These are phyloP conservation scores for Colletotrichum theobromicola DNA, from an alignment of 2,329 filamentous ascomycete species.

Conservation along the genomic window DNA sequence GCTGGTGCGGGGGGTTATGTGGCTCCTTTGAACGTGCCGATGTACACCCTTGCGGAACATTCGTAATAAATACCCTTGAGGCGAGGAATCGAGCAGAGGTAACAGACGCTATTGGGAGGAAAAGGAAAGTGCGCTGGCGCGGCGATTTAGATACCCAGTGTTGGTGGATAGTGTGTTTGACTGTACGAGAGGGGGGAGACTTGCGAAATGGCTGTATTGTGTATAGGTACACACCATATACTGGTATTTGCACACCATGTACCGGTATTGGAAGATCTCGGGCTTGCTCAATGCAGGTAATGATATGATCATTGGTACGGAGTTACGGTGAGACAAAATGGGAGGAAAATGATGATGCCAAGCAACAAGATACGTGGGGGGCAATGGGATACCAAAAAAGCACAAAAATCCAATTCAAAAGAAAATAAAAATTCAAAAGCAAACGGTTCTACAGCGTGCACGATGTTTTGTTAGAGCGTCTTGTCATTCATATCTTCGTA, in stretches of 20 bases:
- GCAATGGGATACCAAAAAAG: background rate
- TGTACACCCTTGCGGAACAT: conserved; percentile 16
- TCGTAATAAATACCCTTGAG: background rate
- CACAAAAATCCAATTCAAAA: background rate
- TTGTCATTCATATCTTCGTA: background rate
- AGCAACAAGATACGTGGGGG: background rate
- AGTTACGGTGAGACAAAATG: background rate
- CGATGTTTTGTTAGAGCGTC: fast-evolving
- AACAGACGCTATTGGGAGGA: background rate
- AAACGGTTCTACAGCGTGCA: background rate
- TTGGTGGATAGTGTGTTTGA: background rate
- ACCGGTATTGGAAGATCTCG: background rate
- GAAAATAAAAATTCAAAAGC: background rate
- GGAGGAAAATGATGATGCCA: background rate
- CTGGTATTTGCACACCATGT: background rate
- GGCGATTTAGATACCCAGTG: background rate
- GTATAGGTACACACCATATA: background rate
- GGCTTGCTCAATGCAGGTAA: background rate
- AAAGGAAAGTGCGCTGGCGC: background rate
- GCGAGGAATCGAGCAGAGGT: background rate
- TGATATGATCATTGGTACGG: background rate
- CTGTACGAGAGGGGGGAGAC: background rate
- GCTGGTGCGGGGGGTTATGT: background rate
- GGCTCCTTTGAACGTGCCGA: conserved; percentile 4
- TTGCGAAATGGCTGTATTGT: background rate